Conservation (phyloP, 352 stramenopile species). For the Globisporangium recalcitrans region DNA sequence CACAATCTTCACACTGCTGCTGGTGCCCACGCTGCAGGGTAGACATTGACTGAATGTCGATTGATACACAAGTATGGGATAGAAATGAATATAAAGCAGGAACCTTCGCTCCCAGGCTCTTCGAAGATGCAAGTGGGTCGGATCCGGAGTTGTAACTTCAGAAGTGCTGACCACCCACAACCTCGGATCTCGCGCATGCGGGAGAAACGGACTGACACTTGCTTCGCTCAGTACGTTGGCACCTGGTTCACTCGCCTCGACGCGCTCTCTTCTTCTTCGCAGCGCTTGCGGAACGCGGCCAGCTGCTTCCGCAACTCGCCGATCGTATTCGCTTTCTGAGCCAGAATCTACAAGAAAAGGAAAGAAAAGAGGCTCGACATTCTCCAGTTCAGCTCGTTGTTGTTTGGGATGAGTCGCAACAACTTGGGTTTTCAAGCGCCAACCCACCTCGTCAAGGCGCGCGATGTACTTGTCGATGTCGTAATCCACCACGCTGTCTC, state of each 20-base stretch:
- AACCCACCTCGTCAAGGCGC: slow-evolving; percentile 78
- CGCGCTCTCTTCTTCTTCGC: slow-evolving; percentile 79
- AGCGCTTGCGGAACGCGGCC: slow-evolving; percentile 66
- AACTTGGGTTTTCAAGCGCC: not conserved
- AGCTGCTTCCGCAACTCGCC: slow-evolving; percentile 78
- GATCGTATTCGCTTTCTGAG: slow-evolving; percentile 90
- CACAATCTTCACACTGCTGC: no score
- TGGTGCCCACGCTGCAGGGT: no score
- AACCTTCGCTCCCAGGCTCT: not conserved
- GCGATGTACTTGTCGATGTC: slow-evolving; percentile 94
- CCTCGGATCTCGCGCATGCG: not conserved
- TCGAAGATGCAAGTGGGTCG: not conserved
- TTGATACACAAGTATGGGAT: not conserved
- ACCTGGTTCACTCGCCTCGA: slow-evolving; percentile 37
- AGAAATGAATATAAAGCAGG: not conserved
- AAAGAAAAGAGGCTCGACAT: not conserved
- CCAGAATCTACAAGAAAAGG: slow-evolving; percentile 80
- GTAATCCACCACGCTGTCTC: slow-evolving; percentile 87
- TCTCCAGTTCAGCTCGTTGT: not conserved
- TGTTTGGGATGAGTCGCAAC: not conserved
- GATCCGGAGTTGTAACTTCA: no score
- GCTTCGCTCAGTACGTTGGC: slow-evolving; percentile 20
- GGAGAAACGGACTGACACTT: not conserved
- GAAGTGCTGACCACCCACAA: not conserved
- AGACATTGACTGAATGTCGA: no score